These are phyloP conservation scores for Lipomyces mesembrius DNA, from an alignment of 805 yeast species.

Conservation along the genomic window DNA sequence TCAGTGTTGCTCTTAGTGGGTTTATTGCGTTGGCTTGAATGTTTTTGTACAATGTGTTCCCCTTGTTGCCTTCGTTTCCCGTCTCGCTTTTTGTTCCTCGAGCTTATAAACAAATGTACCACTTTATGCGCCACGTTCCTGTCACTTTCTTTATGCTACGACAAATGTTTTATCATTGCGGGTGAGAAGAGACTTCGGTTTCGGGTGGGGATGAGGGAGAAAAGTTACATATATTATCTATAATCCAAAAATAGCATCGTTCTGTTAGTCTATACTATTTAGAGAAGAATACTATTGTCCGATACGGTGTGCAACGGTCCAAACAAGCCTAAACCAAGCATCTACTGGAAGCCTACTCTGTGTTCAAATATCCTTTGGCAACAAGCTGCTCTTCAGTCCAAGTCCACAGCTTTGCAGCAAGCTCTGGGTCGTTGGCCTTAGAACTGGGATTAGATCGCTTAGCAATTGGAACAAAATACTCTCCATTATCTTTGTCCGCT, in stretches of 20 bases:
- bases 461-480: slow-evolving; percentile 29
- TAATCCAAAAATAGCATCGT: background rate
- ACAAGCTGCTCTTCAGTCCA: slow-evolving; percentile 30
- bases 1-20: slow-evolving; percentile 3
- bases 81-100: background rate
- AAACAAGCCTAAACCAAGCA: background rate
- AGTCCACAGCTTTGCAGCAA: slow-evolving; percentile 25
- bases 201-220: background rate
- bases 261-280: background rate
- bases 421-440: slow-evolving; percentile 10
- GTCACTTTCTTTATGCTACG: slow-evolving; percentile 6
- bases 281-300: background rate
- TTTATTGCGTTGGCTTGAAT: slow-evolving; percentile 1
- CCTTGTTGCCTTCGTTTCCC: slow-evolving; percentile 3
- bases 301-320: background rate
- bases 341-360: background rate
- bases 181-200: background rate
- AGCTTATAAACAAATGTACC: background rate
- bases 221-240: background rate
- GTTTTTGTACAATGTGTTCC: slow-evolving; percentile 11
- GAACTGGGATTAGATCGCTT: slow-evolving; percentile 11
- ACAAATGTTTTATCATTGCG: slow-evolving; percentile 1
- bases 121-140: background rate
- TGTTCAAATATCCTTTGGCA: slow-evolving; percentile 21
- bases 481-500: slow-evolving; percentile 25